Base-by-base conservation (phyloP, 139 green algal genomes). In the Closterium sp. region DNA sequence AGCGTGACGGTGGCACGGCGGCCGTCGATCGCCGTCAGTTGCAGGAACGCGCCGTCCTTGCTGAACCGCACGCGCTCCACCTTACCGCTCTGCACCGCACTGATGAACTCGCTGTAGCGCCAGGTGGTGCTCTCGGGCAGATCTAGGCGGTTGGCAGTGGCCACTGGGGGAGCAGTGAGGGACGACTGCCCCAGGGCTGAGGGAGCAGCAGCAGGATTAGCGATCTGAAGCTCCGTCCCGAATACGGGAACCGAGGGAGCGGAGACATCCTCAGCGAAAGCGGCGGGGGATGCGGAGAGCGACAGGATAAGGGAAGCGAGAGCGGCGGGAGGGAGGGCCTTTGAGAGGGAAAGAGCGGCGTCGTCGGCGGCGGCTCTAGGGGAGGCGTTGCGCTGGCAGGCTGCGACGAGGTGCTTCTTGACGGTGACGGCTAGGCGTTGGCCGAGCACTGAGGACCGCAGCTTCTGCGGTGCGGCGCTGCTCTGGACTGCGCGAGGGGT, bases 1-100 rank as follows among this genome's bases (percentile, higher is more conserved):
- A 98, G 94, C 23, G 96, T 94, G 25, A 98, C 97, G 33, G 91
- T 84, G 2, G 97, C 97, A 69, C 97, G 92, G n/a, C 96, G 93
- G 8, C 96, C 96, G 87, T 98, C 96, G 34, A 96, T 88, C 23
- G 96, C 96, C 2, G 96, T 98, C 86, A 98, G 95, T 95, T 94
- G 91, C 85, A 98, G 94, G 91, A 96, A 94, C 43, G 94, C 95
- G 91, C 98, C 98, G 90, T 99, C 98, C 96, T 99, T 99, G 95
- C 92, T 95, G 96, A 99, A 99, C 43, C 98, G 96, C 55, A 99
- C 98, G 85, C 98, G 97, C 96, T 99, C 98, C 0, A 99, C 97
- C 95, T 98, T 98, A 94, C 97, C 96, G 30, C 84, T 28, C 95
- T 98, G 89, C 3, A 99, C 98, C 3, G 98, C 98, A 12, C 95